Evolutionary conservation across 441 rosid species (phyloP).

Genomic region (Biscutella auriculata): DNA sequence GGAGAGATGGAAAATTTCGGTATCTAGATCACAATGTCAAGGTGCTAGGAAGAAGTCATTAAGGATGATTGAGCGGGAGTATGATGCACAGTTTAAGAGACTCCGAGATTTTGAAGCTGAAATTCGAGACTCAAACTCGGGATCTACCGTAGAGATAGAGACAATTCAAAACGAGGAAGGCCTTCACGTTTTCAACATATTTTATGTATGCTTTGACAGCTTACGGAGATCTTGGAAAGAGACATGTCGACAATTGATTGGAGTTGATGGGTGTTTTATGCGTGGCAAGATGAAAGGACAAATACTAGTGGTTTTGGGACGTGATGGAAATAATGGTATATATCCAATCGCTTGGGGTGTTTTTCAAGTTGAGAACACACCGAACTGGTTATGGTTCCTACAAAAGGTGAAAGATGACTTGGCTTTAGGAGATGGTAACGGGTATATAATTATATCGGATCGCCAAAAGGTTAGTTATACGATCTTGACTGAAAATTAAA

Average conservation of each 20-base stretch:
- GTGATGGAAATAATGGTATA: too few relatives aligned
- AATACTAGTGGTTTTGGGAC: background rate
- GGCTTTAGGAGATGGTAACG: too few relatives aligned
- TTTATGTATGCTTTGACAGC: background rate
- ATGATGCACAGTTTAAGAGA: too few relatives aligned
- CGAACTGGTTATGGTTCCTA: background rate
- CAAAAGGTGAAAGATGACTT: too few relatives aligned
- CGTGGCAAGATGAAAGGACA: background rate
- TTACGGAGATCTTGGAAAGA: background rate
- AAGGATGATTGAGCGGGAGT: too few relatives aligned
- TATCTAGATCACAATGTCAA: too few relatives aligned
- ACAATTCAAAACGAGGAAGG: background rate
- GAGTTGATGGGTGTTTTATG: background rate
- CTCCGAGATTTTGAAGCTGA: background rate
- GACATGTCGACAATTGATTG: background rate
- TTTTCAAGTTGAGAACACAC: background rate
- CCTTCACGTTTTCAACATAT: background rate
- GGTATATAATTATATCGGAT: too few relatives aligned
- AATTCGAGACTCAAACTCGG: background rate
- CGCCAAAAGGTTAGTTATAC: too few relatives aligned
- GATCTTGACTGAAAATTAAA: too few relatives aligned
- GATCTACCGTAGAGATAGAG: background rate
- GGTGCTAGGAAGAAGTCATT: too few relatives aligned
- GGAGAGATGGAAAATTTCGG: too few relatives aligned
- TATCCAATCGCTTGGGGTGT: background rate